phyloP scores from a whole-genome alignment of 257 asterid genomes.

The Thymus quinquecostatus region DNA sequence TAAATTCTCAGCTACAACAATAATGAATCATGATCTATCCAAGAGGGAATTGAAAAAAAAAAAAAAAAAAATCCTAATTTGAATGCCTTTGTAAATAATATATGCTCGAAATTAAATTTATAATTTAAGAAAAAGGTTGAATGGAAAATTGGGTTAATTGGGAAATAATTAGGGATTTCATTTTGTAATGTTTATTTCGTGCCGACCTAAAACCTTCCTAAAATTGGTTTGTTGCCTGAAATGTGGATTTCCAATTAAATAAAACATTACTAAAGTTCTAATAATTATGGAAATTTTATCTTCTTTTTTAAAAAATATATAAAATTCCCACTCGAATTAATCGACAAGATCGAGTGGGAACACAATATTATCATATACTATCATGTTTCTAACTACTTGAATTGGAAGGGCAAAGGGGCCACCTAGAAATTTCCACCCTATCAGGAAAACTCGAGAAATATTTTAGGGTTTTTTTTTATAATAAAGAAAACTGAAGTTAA shows the following conservation, averaged over 20 bases:
- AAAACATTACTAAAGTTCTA: neutral
- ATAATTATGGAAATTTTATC: neutral
- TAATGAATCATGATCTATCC: no score
- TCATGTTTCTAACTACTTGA: neutral
- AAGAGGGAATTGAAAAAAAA: no score
- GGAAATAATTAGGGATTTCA: no score
- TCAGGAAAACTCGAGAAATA: no score
- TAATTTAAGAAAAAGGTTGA: no score
- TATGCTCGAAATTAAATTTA: neutral
- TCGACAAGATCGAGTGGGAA: slow-evolving; percentile 41
- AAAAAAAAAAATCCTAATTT: neutral
- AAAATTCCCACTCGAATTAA: slow-evolving; percentile 10
- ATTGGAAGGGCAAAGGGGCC: no score
- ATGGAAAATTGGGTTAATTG: no score
- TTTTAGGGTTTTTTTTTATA: no score
- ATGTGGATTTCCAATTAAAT: neutral
- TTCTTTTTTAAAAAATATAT: neutral
- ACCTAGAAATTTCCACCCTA: no score
- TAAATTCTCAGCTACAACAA: no score
- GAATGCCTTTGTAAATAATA: neutral
- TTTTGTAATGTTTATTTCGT: neutral
- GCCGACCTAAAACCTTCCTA: slow-evolving; percentile 35
- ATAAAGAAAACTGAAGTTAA: no score
- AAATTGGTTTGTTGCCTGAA: slow-evolving; percentile 29
- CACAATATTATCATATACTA: neutral